Evolutionary conservation across 169 alveolate genomes (phyloP), one percentile per base, ranked within the genome.

Genomic region (Cryptosporidium sp.): DNA sequence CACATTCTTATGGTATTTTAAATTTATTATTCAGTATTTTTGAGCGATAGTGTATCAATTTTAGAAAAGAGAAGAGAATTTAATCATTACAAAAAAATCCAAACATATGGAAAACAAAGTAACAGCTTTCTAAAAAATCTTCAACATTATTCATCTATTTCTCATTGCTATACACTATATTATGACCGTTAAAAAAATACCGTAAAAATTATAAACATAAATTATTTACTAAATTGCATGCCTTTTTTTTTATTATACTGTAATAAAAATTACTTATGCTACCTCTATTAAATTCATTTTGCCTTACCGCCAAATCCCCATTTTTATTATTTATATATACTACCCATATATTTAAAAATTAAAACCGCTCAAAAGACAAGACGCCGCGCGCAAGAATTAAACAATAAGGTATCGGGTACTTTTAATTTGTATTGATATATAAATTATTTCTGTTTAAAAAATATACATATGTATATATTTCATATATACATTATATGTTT

Each of bases 381-480:
- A 55, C 67, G 23, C 67, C 37, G 14, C 4, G 37, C 67, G 67
- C 67, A 3, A 9, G 10, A 26, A n/a, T 39, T 41, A 41, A 41
- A 41, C 9, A 26, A 12, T 45, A 55, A 55, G 67, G 67, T 55
- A 55, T 55, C 67, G 67, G 67, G 67, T 55, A 55, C 67, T 55
- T 55, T 14, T 48, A n/a, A 55, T 37, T 3, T 55, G 67, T 55
- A 23, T 55, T 55, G 16, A 4, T 55, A n/a, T n/a, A n/a, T n/a
- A 55, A 55, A 55, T 21, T 41, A 41, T 8, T 8, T 41, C 1
- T 41, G 16, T 23, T 8, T 5, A 23, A 55, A 55, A 55, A 52
- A 52, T n/a, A 52, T 52, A 52, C 16, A 52, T 18, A 48, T 7
- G 16, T 52, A 4, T 5, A 18, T 5, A 16, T 52, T 52, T 52